Evolutionary conservation across 768 basidiomycete species (phyloP).

Genomic region (Suillus brevipes): DNA sequence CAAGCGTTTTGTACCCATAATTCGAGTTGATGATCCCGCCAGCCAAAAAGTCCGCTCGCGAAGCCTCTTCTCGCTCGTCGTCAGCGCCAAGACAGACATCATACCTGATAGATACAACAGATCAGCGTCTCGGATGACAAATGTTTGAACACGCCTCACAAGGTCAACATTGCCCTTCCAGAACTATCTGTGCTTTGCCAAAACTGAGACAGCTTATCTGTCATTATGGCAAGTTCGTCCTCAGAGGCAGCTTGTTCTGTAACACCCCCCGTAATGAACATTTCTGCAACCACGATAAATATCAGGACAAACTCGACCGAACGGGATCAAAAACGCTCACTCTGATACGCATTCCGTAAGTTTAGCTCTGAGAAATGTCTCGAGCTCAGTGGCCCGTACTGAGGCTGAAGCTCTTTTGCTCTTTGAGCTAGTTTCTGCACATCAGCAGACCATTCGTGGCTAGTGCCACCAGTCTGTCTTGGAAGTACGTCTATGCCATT

Average conservation of each 20-base stretch:
- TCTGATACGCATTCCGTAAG: conserved; percentile 52
- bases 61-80: conserved; percentile 42
- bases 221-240: conserved; percentile 41
- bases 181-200: conserved; percentile 54
- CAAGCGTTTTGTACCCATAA: conserved; percentile 53
- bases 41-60: conserved; percentile 60
- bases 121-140: conserved; percentile 3
- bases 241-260: conserved; percentile 34
- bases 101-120: conserved; percentile 41
- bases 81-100: conserved; percentile 62
- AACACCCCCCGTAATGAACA: conserved; percentile 35
- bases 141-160: conserved; percentile 39
- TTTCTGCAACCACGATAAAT: conserved; percentile 34
- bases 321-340: conserved; percentile 39
- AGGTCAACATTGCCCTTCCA: conserved; percentile 58
- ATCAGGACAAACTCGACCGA: not conserved
- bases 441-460: conserved; percentile 41
- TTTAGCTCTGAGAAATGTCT: conserved; percentile 49
- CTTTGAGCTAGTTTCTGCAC: conserved; percentile 38
- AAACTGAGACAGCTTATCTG: conserved; percentile 55
- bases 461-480: conserved; percentile 1
- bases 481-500: conserved; percentile 13
- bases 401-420: conserved; percentile 28
- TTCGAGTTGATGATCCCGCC: conserved; percentile 51
- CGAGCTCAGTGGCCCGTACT: conserved; percentile 45